A percentile compares a stretch with the other conserved stretches of the same genome.
Conservation (phyloP, 305 asterid genomes). For the Fraxinus paxiana region DNA sequence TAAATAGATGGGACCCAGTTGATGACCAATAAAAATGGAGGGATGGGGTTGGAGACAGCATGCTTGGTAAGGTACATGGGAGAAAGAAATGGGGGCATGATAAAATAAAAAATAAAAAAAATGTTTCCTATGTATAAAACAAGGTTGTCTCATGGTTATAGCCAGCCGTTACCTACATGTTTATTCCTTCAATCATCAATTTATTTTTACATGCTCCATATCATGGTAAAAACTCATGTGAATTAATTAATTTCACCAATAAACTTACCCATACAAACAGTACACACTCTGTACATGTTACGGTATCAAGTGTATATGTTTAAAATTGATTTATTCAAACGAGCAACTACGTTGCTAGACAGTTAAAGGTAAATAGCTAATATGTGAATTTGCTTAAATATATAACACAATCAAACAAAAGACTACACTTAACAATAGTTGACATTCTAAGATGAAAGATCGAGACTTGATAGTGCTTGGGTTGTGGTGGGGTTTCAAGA, state of each 20-base stretch:
- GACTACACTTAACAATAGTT: neutral
- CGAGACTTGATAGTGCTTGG: neutral
- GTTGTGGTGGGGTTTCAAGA: neutral
- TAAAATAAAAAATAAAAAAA: slow-evolving; percentile 22
- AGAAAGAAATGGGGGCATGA: slow-evolving; percentile 23
- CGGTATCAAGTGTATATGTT: neutral
- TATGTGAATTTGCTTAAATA: neutral
- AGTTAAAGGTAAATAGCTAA: neutral
- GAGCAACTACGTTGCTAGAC: neutral
- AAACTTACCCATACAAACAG: slow-evolving; percentile 34
- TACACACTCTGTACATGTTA: neutral
- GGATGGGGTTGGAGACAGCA: slow-evolving; percentile 39
- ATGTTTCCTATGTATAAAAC: slow-evolving; percentile 54
- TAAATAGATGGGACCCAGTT: neutral
- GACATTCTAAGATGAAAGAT: neutral
- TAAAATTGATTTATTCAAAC: neutral
- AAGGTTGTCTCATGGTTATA: slow-evolving; percentile 36
- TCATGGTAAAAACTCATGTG: slow-evolving; percentile 15
- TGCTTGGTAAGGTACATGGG: slow-evolving; percentile 36
- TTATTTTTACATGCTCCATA: slow-evolving; percentile 26
- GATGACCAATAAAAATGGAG: neutral
- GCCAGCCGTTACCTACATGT: slow-evolving; percentile 40
- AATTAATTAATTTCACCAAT: slow-evolving; percentile 29
- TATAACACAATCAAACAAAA: neutral
- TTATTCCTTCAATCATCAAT: slow-evolving; percentile 27